Evolutionary conservation across 129 eudicot species (phyloP).

Genomic region (Ambrosia trifida): DNA sequence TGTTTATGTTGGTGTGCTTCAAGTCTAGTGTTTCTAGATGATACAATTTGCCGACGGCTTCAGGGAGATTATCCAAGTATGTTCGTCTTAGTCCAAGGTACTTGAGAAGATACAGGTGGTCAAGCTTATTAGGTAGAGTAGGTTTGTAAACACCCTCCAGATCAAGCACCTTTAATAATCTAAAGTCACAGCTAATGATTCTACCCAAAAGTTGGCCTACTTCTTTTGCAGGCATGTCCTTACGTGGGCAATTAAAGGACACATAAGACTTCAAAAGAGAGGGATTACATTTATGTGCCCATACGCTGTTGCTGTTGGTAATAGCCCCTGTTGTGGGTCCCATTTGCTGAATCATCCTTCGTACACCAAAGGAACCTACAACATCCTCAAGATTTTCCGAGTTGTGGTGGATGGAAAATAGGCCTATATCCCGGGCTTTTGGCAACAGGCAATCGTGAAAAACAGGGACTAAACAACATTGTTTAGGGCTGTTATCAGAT

Average conservation of each 20-base stretch:
- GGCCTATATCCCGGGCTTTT: constrained; percentile 41
- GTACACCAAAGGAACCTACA: constrained; percentile 29
- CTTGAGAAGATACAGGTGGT: constrained; percentile 45
- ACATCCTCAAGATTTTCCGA: constrained; percentile 1
- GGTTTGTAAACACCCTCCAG: constrained; percentile 59
- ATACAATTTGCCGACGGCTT: constrained; percentile 48
- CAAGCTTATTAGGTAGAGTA: constrained; percentile 51
- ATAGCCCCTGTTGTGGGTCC: constrained; percentile 12
- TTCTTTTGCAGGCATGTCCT: constrained; percentile 47
- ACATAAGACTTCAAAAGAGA: constrained; percentile 44
- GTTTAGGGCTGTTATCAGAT: constrained; percentile 54
- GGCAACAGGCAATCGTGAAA: constrained; percentile 45
- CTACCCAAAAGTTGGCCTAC: constrained; percentile 43
- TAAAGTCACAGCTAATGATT: constrained; percentile 31
- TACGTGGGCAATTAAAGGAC: constrained; percentile 46
- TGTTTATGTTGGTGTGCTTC: constrained; percentile 45
- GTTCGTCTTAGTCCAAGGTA: constrained; percentile 63
- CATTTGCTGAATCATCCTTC: constrained; percentile 42
- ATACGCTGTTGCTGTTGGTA: constrained; percentile 6
- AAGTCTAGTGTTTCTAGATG: constrained; percentile 60
- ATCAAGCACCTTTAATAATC: constrained; percentile 65
- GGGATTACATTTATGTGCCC: constrained; percentile 20
- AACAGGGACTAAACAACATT: constrained; percentile 44
- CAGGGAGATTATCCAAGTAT: constrained; percentile 44
- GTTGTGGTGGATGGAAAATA: constrained; percentile 42